Percentiles rank a stretch among this genome's conserved stretches.
Conservation (phyloP, 768 basidiomycete species). For the Kwoniella sp. region DNA sequence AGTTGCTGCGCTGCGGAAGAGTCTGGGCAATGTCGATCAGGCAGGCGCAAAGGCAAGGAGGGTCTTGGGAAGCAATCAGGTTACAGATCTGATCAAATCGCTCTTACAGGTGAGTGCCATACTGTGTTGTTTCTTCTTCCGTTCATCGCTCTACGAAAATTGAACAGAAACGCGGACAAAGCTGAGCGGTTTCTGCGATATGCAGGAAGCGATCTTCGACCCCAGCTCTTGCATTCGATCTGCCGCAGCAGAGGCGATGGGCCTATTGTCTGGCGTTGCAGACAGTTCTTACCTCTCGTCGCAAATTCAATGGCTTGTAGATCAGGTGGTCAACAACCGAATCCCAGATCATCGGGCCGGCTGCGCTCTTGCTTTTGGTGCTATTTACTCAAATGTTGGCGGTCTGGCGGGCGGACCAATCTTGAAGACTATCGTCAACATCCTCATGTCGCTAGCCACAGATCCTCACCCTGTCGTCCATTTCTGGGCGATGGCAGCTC, state of each 20-base stretch:
- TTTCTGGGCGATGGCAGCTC: conserved; percentile 83
- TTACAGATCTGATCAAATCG: conserved; percentile 58
- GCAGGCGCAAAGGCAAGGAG: conserved; percentile 43
- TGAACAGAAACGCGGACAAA: no score
- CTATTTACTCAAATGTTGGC: conserved; percentile 88
- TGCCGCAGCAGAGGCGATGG: conserved; percentile 83
- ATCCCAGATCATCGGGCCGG: conserved; percentile 90
- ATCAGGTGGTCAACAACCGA: conserved; percentile 90
- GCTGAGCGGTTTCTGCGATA: no score
- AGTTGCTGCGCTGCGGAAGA: conserved; percentile 69
- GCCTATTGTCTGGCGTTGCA: conserved; percentile 78
- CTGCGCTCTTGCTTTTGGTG: conserved; percentile 86
- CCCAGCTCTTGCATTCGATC: conserved; percentile 74
- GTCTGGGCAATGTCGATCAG: conserved; percentile 59
- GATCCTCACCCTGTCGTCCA: conserved; percentile 97
- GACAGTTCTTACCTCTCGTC: conserved; percentile 79
- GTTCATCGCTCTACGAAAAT: no score
- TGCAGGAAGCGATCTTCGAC: conserved; percentile 76
- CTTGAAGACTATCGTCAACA: conserved; percentile 91
- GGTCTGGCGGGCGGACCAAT: conserved; percentile 92
- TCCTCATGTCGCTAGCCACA: conserved; percentile 89
- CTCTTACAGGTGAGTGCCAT: conserved; percentile 72
- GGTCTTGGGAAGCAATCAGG: conserved; percentile 41
- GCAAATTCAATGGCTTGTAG: conserved; percentile 86
- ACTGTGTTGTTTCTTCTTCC: no score